Conservation (phyloP, 306 rosid species). For the Alnus rubra region DNA sequence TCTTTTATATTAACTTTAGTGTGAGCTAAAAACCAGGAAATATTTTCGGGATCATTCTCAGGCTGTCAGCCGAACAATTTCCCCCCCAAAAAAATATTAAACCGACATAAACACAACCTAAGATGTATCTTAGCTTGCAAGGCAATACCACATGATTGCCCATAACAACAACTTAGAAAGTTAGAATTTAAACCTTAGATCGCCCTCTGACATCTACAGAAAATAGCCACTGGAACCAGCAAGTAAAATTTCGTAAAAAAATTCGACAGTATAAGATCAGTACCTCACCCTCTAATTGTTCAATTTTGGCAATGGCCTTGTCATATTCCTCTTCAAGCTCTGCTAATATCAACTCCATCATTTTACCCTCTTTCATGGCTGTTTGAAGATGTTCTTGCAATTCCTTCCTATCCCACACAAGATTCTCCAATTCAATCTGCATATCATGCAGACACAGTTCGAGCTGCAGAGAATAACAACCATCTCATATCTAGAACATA, state of each 20-base stretch:
- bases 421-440: conserved; percentile 55
- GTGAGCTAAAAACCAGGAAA: background rate
- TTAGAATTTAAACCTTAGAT: background rate
- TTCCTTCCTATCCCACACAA: conserved; percentile 54
- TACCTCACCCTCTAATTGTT: conserved; percentile 66
- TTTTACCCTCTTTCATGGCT: conserved; percentile 61
- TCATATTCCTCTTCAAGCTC: conserved; percentile 80
- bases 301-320: conserved; percentile 59
- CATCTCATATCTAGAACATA: conserved; percentile 8
- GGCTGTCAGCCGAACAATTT: background rate
- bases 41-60: background rate
- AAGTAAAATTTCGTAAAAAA: background rate
- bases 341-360: conserved; percentile 58
- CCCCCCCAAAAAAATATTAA: background rate
- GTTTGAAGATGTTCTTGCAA: conserved; percentile 51
- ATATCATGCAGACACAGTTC: conserved; percentile 43
- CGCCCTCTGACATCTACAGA: background rate
- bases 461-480: conserved; percentile 47
- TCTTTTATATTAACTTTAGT: background rate
- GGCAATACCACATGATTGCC: background rate
- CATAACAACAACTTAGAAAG: background rate
- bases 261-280: conserved; percentile 14
- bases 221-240: background rate
- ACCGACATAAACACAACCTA: background rate
- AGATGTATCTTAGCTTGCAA: background rate